phyloP scores from a whole-genome alignment of 768 basidiomycete species.

The Lactarius sanguifluus region DNA sequence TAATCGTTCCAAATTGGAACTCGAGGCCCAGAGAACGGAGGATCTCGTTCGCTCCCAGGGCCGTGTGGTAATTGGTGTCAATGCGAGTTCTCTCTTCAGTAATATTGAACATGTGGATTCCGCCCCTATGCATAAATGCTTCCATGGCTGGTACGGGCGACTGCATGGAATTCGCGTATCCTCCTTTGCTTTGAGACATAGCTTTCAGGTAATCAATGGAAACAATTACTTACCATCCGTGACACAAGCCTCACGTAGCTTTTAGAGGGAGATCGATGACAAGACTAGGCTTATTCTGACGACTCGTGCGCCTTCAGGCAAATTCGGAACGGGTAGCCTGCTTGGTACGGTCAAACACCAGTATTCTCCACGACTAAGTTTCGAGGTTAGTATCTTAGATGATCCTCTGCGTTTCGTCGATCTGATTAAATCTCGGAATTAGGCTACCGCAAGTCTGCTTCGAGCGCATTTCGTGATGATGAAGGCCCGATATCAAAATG shows the following conservation, averaged over 20 bases:
- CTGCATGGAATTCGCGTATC: constrained; percentile 40
- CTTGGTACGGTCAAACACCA: constrained; percentile 75
- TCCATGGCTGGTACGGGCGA: constrained; percentile 31
- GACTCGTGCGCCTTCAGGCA: constrained; percentile 37
- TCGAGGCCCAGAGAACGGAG: constrained; percentile 41
- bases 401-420: not conserved
- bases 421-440: constrained; percentile 2
- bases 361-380: constrained; percentile 59
- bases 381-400: constrained; percentile 36
- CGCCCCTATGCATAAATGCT: constrained; percentile 9
- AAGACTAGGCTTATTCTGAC: constrained; percentile 46
- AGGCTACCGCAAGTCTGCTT: constrained; percentile 33
- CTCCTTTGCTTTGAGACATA: constrained; percentile 44
- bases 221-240: not conserved
- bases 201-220: constrained; percentile 40
- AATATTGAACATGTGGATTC: constrained; percentile 30
- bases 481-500: constrained; percentile 19
- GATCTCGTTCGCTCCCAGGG: constrained; percentile 47
- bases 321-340: constrained; percentile 34
- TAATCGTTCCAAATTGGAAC: constrained; percentile 40
- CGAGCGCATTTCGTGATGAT: constrained; percentile 20
- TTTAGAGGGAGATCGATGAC: constrained; percentile 49
- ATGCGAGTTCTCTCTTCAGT: constrained; percentile 51
- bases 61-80: constrained; percentile 45
- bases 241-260: constrained; percentile 17